Base-by-base conservation (phyloP, 352 stramenopile species). In the Pythium phragmiticola region DNA sequence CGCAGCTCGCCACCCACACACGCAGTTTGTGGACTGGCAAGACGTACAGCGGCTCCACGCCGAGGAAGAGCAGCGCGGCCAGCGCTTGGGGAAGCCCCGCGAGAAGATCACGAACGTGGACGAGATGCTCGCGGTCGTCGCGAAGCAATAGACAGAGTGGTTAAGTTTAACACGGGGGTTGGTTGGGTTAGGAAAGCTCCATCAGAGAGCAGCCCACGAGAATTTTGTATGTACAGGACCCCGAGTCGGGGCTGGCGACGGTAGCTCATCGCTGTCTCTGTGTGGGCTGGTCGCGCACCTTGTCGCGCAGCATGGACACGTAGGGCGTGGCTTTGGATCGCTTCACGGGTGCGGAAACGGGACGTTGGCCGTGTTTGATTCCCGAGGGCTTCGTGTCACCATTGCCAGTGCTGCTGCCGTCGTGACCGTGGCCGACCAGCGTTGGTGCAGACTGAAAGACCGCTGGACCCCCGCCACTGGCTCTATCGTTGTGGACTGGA, bases 71-170 rank as follows among this genome's bases (percentile, higher is more conserved):
- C 69, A 74, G 34, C 87, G 83, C 13, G 88, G 88, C 2, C 65
- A 78, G 59, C 54, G 70, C 0, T 45, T 75, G 0, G 80, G 84
- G 7, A 96, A 94, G 57, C 80, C 84, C 9, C 80, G 85, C 28
- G 88, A 95, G 61, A 95, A 95, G 60, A 64, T 95, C 36, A 91
- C 80, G n/a, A 88, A 74, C 0, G 76, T 96, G 13, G 66, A 75
- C 2, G 83, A 89, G 48, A 95, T 95, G 87, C 69, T 95, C 2
- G 17, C 53, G 51, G 21, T 76, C 77, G 45, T 76, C 60, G 45
- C 57, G 21, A 56, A 51, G 21, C 55, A 21, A 19, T 63, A 50
- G 16, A 46, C 39, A 42, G 9, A 21, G 8, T 19, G 9, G 8
- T 46, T 17, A 46, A 19, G 17, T 19, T 17, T 46, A 28, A 28